These are phyloP conservation scores for Pseudocercospora musae DNA, from an alignment of 2,329 filamentous ascomycete species.

Conservation along the genomic window DNA sequence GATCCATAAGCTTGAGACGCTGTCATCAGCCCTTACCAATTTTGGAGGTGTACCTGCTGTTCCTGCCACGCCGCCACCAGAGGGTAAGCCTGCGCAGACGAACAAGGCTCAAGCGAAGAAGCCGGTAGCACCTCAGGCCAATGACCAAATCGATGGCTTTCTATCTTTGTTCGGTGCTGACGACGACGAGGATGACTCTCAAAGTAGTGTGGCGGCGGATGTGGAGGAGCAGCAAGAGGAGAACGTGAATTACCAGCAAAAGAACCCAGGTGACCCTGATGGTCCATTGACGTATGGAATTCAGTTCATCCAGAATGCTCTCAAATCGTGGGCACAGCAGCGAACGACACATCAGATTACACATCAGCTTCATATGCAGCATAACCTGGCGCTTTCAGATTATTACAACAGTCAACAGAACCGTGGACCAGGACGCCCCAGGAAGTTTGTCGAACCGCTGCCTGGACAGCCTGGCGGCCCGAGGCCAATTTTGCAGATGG, in stretches of 20 bases:
- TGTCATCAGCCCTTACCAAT: slow-evolving; percentile 27
- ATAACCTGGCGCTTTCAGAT: slow-evolving; percentile 16
- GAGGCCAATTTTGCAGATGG: slow-evolving; percentile 24
- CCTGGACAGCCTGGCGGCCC: slow-evolving; percentile 12
- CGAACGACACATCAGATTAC: slow-evolving; percentile 23
- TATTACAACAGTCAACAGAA: slow-evolving; percentile 16
- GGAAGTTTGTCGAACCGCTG: slow-evolving; percentile 23
- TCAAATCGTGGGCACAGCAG: slow-evolving; percentile 35
- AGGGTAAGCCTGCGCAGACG: not conserved
- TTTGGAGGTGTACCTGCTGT: slow-evolving; percentile 29
- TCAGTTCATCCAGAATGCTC: slow-evolving; percentile 35
- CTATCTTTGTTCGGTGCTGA: slow-evolving; percentile 27
- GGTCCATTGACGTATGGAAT: slow-evolving; percentile 31
- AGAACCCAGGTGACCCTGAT: slow-evolving; percentile 23
- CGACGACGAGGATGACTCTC: slow-evolving; percentile 22
- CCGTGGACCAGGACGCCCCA: slow-evolving; percentile 27
- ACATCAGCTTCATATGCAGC: slow-evolving; percentile 21
- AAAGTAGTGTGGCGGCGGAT: not conserved
- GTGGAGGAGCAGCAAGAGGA: slow-evolving; percentile 10
- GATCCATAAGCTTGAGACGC: slow-evolving; percentile 26
- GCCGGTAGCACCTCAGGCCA: slow-evolving; percentile 4
- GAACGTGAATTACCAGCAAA: slow-evolving; percentile 15
- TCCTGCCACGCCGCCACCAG: slow-evolving; percentile 15
- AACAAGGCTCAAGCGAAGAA: not conserved
- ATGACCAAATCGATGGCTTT: slow-evolving; percentile 25